These are phyloP conservation scores for Fusarium secorum DNA, from an alignment of 2,329 filamentous ascomycete genomes.

Conservation along the genomic window DNA sequence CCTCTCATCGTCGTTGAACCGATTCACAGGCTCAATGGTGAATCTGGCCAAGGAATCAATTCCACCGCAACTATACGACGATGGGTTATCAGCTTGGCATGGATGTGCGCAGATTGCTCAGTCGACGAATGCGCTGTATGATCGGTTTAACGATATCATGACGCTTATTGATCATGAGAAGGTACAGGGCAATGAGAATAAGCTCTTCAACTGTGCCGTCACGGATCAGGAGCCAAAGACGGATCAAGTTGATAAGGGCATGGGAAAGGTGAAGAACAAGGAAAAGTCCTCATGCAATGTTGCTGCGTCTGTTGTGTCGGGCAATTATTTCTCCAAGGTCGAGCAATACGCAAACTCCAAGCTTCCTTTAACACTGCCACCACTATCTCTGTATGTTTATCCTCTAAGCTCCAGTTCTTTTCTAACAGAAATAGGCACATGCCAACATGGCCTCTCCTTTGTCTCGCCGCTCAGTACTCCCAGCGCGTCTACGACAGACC, in stretches of 20 bases:
- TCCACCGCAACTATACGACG: slow-evolving; percentile 52
- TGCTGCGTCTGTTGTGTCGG: slow-evolving; percentile 47
- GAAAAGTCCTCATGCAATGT: slow-evolving; percentile 23
- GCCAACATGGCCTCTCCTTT: slow-evolving; percentile 78
- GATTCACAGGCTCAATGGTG: slow-evolving; percentile 51
- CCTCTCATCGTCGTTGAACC: slow-evolving; percentile 40
- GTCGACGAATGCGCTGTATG: slow-evolving; percentile 59
- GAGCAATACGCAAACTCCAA: slow-evolving; percentile 81
- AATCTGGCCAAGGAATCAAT: slow-evolving; percentile 54
- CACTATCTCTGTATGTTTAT: slow-evolving; percentile 69
- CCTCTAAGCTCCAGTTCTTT: background rate
- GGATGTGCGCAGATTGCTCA: slow-evolving; percentile 52
- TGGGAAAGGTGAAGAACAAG: slow-evolving; percentile 31
- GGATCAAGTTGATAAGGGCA: slow-evolving; percentile 3
- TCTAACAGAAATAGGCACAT: slow-evolving; percentile 62
- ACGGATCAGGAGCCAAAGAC: background rate
- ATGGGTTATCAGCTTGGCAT: slow-evolving; percentile 55
- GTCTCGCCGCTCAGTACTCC: slow-evolving; percentile 80
- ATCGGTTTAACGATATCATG: slow-evolving; percentile 73
- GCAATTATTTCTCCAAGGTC: slow-evolving; percentile 76
- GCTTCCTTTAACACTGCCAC: slow-evolving; percentile 71
- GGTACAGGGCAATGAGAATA: slow-evolving; percentile 61
- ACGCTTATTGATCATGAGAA: slow-evolving; percentile 74
- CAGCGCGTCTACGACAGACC: slow-evolving; percentile 76
- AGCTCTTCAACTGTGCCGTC: slow-evolving; percentile 55